A percentile compares a stretch with the other conserved stretches of the same genome.
These are phyloP conservation scores for Pseudofabraea citricarpa DNA, from an alignment of 2,329 filamentous ascomycete species.

Conservation along the genomic window DNA sequence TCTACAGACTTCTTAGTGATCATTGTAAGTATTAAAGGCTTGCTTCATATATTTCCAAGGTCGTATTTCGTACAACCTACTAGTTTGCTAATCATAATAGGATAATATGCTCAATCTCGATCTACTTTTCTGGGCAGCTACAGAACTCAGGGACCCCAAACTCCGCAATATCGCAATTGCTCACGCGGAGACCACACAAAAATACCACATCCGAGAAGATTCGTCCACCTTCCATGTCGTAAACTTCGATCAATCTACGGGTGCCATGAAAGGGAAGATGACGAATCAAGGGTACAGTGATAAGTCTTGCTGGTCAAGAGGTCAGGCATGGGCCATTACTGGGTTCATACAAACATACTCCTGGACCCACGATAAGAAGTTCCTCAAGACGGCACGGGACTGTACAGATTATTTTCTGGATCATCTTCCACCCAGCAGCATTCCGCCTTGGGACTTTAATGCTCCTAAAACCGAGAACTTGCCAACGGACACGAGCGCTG, in stretches of 20 bases:
- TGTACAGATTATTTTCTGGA: constrained; percentile 42
- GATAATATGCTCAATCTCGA: constrained; percentile 39
- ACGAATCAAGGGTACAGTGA: constrained; percentile 43
- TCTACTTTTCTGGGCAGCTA: constrained; percentile 36
- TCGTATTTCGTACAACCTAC: neutral
- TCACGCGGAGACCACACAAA: constrained; percentile 35
- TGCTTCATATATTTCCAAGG: neutral
- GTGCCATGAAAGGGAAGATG: constrained; percentile 33
- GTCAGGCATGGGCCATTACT: constrained; percentile 44
- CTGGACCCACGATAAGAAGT: constrained; percentile 38
- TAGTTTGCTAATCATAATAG: constrained; percentile 10
- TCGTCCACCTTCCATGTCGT: constrained; percentile 38
- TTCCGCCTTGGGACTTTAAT: constrained; percentile 46
- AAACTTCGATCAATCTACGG: constrained; percentile 38
- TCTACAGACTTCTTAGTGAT: constrained; percentile 34
- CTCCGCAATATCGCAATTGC: constrained; percentile 31
- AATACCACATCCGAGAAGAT: constrained; percentile 35
- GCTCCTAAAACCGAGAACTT: constrained; percentile 28
- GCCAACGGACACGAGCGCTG: constrained; percentile 33
- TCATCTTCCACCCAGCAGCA: constrained; percentile 30
- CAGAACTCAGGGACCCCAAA: constrained; percentile 24
- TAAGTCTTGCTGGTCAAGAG: constrained; percentile 40
- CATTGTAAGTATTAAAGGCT: constrained; percentile 26
- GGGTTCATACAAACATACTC: constrained; percentile 41
- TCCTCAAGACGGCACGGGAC: constrained; percentile 35